Percentiles rank a stretch among this genome's conserved stretches.
Conservation (phyloP, 2,329 filamentous ascomycete species). For the Gyromitra esculenta region DNA sequence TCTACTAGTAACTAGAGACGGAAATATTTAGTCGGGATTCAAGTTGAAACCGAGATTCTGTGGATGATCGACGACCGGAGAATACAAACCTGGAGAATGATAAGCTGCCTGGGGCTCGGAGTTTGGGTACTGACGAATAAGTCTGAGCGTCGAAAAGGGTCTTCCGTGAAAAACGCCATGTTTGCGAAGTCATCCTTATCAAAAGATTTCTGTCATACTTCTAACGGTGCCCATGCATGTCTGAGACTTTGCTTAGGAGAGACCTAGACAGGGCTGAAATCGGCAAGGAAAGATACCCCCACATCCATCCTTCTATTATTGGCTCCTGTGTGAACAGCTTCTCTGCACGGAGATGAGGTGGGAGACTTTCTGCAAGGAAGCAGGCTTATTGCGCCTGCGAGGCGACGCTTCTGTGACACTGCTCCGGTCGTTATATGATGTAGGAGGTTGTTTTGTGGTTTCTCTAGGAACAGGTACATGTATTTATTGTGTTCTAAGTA, state of each 20-base stretch:
- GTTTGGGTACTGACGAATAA: constrained; percentile 5
- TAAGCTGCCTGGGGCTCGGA: constrained; percentile 10
- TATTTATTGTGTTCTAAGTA: not conserved
- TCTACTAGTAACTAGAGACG: not conserved
- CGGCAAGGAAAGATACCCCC: constrained; percentile 32
- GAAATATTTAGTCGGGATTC: constrained; percentile 2
- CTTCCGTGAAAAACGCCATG: constrained; percentile 12
- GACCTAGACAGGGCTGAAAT: constrained; percentile 14
- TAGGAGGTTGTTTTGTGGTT: constrained; percentile 1
- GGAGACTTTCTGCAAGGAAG: constrained; percentile 38
- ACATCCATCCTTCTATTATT: constrained; percentile 20
- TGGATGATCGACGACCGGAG: constrained; percentile 8
- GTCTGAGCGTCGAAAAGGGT: constrained; percentile 3
- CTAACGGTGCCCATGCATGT: constrained; percentile 2
- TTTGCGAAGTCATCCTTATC: constrained; percentile 9
- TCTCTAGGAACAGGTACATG: not conserved
- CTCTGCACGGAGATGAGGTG: constrained; percentile 20
- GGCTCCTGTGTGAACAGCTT: constrained; percentile 15
- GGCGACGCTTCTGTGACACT: constrained; percentile 29
- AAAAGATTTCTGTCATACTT: constrained; percentile 29
- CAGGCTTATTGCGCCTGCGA: constrained; percentile 17
- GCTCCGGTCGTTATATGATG: constrained; percentile 2
- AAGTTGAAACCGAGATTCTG: constrained; percentile 12
- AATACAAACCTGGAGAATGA: constrained; percentile 8
- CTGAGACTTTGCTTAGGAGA: not conserved